Base-by-base conservation (phyloP, 306 rosid species). In the Carpinus viminea region DNA sequence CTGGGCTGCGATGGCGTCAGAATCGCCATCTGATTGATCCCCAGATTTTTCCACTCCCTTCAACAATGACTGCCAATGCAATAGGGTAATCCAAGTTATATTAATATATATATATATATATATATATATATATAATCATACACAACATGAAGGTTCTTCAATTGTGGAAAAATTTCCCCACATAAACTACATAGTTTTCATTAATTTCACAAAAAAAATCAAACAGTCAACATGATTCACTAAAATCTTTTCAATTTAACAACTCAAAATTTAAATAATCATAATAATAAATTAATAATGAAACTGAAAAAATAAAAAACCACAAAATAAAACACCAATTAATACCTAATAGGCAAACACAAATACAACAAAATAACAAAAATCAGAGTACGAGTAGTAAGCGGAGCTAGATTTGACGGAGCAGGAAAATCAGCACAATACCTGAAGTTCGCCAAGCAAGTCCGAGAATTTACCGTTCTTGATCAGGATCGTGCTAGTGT, bases 401-500 rank as follows among this genome's bases (percentile, higher is more conserved):
- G 73, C 11, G 31, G 10, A 56, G 79, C 78, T 64, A 72, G 81
- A 66, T 66, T 73, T 43, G 74, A 81, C 59, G 26, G 76, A 24
- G 43, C 24, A 73, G n/a, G 50, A 46, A 52, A 65, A 76, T 50
- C 17, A 64, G 55, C 45, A 10, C 0, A 31, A 53, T 53, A 91
- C 98, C 97, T 96, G 99, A 66, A 96, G 87, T 46, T 93, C 93
- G 50, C 92, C 92, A 57, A 93, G 76, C 34, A 93, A 17, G 65
- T 93, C 97, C 17, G 98, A 93, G 6, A 96, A 18, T 78, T 93
- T 93, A 0, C 93, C 91, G 80, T 93, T 84, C 87, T 93, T 83
- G 1, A 89, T 46, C 73, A 96, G 81, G 65, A 93, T 76, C 59
- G 98, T 86, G 70, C 90, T 75, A 48, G 98, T 91, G 84, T 93